These are phyloP conservation scores for Chenopodium suecicum DNA, from an alignment of 148 eudicot genomes.

Conservation along the genomic window DNA sequence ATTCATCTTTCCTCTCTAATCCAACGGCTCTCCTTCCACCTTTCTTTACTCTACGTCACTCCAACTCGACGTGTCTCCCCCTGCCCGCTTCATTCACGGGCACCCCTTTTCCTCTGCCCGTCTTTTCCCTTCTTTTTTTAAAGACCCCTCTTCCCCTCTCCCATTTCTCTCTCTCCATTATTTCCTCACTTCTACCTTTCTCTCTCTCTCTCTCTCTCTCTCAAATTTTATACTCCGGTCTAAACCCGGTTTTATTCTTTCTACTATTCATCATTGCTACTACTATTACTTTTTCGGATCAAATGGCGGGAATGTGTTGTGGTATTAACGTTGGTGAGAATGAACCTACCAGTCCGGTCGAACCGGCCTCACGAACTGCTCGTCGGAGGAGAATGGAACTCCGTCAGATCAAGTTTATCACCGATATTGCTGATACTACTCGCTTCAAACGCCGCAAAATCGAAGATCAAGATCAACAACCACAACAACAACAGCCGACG, in stretches of 20 bases:
- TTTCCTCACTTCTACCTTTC: neutral
- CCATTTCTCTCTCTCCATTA: constrained; percentile 17
- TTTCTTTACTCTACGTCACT: constrained; percentile 39
- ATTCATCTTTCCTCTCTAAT: neutral
- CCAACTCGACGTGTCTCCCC: constrained; percentile 41
- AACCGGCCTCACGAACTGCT: constrained; percentile 41
- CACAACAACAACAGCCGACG: too few relatives aligned
- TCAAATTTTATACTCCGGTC: neutral
- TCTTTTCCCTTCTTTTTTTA: neutral
- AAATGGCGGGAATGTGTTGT: constrained; percentile 82
- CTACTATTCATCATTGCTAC: neutral
- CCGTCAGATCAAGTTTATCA: constrained; percentile 41
- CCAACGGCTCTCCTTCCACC: neutral
- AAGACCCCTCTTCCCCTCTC: neutral
- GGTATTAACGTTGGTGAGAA: constrained; percentile 57
- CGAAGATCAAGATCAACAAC: neutral
- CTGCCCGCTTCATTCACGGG: constrained; percentile 48
- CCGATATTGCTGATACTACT: constrained; percentile 21
- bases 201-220: neutral
- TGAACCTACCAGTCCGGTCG: constrained; percentile 49
- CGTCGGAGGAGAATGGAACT: constrained; percentile 54
- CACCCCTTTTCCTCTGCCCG: constrained; percentile 32
- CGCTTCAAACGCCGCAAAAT: constrained; percentile 18
- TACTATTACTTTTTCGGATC: neutral
- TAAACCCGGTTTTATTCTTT: neutral